Base-by-base conservation (phyloP, 2,329 filamentous ascomycete species). In the Hortaea sp. region DNA sequence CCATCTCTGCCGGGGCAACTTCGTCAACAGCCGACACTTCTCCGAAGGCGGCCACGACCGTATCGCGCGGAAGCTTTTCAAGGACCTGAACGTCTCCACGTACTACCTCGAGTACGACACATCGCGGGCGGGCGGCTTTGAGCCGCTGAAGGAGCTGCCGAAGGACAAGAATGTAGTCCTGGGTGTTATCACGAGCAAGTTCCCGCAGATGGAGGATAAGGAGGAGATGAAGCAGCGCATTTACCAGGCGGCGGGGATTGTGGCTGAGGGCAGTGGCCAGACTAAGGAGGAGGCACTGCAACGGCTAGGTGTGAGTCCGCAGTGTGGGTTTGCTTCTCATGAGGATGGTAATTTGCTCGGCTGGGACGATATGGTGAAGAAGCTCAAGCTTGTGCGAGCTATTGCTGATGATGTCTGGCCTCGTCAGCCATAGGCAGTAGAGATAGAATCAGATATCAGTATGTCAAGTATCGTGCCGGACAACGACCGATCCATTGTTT, bases 361-460 rank as follows among this genome's bases (percentile, higher is more conserved):
- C 20, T 70, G 78, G 51, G 76, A 84, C 34, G 83, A 85, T 50
- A 82, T 88, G 80, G 78, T 78, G 66, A 78, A 76, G 63, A 88
- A 88, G 71, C 66, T 89, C 57, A 71, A 76, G 54, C 68, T 88
- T 43, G 82, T 88, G 11, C 75, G 84, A 52, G 70, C 78, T 54
- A 79, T 88, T 57, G 84, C 85, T 3, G 77, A 88, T 59, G 78
- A 82, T 57, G 75, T 88, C 49, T 88, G 84, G 85, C 74, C 74
- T 5, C 70, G 71, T 9, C 67, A 78, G 66, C 62, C 69, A 51
- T 76, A 50, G 59, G 20, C 20, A 20, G 20, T 20, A 20, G 20
- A 20, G 20, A 20, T 20, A 20, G 20, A 20, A 20, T 20, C 20
- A 4, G 4, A 20, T 20, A 4, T 20, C 20, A 20, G 20, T 20